These are phyloP conservation scores for Podila verticillata DNA, from an alignment of 192 early-diverging fungal species.

Conservation along the genomic window DNA sequence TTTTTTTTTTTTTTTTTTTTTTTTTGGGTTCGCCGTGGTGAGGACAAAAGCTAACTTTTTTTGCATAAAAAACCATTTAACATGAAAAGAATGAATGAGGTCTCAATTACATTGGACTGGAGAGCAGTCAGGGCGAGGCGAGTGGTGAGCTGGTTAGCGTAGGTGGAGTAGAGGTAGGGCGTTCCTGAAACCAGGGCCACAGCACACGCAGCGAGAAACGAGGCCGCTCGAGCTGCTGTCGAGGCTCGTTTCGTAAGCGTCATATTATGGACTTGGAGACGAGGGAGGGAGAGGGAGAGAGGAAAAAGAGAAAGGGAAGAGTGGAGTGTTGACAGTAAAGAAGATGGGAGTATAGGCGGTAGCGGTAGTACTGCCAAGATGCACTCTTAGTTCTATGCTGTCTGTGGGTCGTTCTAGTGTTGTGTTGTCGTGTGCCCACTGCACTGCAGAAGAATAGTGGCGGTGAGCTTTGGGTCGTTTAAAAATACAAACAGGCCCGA, in stretches of 20 bases:
- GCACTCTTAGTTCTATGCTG: too few species aligned
- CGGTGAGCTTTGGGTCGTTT: too few species aligned
- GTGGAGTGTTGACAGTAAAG: neutral
- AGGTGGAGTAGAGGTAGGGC: constrained; percentile 48
- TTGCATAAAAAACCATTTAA: neutral
- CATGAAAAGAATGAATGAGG: neutral
- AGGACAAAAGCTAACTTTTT: neutral
- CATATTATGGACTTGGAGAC: neutral
- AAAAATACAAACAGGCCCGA: neutral
- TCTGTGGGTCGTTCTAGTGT: too few species aligned
- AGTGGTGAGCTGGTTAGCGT: constrained; percentile 46
- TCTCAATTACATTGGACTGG: constrained; percentile 34
- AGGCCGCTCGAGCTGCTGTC: constrained; percentile 14
- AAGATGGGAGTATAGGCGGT: neutral
- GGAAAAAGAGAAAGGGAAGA: neutral
- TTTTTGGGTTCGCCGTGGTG: neutral
- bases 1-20: too few species aligned
- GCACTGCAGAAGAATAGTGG: too few species aligned
- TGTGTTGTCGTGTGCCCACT: too few species aligned
- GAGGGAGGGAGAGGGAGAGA: neutral
- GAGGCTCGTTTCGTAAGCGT: neutral
- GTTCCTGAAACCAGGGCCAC: constrained; percentile 46
- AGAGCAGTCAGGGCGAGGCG: constrained; percentile 35
- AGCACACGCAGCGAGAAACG: constrained; percentile 39
- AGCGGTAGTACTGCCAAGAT: neutral